A percentile compares a stretch with the other conserved stretches of the same genome.
Conservation (phyloP, 768 basidiomycete genomes). For the Mycena latifolia region DNA sequence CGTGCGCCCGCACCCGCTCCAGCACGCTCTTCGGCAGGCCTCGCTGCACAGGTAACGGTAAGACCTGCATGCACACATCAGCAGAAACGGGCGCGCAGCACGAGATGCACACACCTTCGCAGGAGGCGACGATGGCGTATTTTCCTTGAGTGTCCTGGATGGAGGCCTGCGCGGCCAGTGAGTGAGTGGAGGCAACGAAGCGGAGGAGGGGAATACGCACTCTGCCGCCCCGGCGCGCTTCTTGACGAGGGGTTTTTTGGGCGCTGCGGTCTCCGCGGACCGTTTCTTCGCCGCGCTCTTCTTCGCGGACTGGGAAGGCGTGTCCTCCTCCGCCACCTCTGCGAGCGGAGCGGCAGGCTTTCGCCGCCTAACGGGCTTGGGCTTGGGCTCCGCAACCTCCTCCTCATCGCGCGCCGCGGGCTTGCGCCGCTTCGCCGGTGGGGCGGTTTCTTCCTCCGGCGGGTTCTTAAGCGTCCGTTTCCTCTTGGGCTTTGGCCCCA, state of each 20-base stretch:
- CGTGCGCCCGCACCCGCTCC: constrained; percentile 23
- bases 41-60: neutral
- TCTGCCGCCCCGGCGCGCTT: constrained; percentile 6
- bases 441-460: neutral
- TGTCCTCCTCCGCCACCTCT: constrained; percentile 33
- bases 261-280: constrained; percentile 6
- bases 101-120: neutral
- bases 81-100: too few species aligned
- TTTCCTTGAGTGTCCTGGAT: constrained; percentile 27
- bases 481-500: neutral
- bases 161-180: neutral
- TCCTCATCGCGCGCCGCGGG: neutral
- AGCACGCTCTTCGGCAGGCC: constrained; percentile 31
- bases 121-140: neutral
- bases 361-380: constrained; percentile 8
- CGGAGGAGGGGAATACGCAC: neutral
- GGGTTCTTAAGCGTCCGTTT: neutral
- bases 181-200: neutral
- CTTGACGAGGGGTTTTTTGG: constrained; percentile 12
- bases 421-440: neutral
- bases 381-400: neutral
- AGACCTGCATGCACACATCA: too few species aligned
- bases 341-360: constrained; percentile 12
- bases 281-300: constrained; percentile 32
- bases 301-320: neutral